Evolutionary conservation across 805 yeast genomes (phyloP).

Genomic region (Saturnispora gosingensis): DNA sequence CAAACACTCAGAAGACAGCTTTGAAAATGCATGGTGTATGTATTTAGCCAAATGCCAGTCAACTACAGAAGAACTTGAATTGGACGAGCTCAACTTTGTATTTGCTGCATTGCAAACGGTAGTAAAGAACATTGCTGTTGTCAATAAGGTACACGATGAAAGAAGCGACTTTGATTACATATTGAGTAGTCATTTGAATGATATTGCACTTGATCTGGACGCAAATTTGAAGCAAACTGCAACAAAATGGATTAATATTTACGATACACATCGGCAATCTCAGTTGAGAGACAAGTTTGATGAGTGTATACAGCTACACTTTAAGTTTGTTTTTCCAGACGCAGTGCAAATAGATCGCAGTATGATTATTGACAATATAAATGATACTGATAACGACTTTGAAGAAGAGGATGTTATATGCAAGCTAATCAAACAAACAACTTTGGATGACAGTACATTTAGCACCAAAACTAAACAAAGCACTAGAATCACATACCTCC

Average conservation of each 20-base stretch:
- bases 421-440: not conserved
- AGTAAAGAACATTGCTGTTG: not conserved
- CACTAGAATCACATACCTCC: not conserved
- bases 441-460: not conserved
- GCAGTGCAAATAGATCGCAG: not conserved
- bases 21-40: not conserved
- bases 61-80: not conserved
- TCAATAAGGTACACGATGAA: not conserved
- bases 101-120: not conserved
- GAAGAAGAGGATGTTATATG: not conserved
- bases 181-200: not conserved
- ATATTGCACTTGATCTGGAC: not conserved
- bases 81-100: not conserved
- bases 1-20: not conserved
- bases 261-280: not conserved
- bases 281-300: too few relatives aligned
- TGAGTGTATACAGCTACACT: not conserved
- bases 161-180: not conserved
- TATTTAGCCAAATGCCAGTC: not conserved
- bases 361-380: not conserved
- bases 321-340: not conserved
- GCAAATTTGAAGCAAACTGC: not conserved
- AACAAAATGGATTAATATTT: not conserved
- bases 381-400: not conserved
- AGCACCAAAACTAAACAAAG: not conserved